phyloP scores from a whole-genome alignment of 495 filamentous ascomycete species.

The Aspergillus mulundensis region DNA sequence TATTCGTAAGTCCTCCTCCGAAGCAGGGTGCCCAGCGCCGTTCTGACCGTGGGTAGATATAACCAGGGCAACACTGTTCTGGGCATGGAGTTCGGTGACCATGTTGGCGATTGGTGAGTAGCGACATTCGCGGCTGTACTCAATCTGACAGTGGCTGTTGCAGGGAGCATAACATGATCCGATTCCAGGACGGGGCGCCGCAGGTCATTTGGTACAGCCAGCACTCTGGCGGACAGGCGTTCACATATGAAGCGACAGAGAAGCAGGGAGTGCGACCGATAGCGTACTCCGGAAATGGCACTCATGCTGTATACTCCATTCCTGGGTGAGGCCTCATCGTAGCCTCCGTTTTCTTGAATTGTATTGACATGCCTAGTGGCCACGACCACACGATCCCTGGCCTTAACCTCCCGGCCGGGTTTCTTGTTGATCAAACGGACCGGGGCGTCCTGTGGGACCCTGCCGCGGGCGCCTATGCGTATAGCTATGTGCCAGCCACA shows the following conservation, averaged over 20 bases:
- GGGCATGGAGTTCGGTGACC: slow-evolving; percentile 52
- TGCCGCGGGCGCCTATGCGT: slow-evolving; percentile 45
- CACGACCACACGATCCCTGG: slow-evolving; percentile 63
- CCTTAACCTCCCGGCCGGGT: slow-evolving; percentile 56
- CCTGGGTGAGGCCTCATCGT: slow-evolving; percentile 31
- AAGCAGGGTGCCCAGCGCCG: neutral
- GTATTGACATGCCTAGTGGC: slow-evolving; percentile 22
- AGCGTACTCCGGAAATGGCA: slow-evolving; percentile 52
- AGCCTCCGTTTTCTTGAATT: neutral
- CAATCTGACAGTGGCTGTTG: neutral
- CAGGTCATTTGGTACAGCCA: slow-evolving; percentile 60
- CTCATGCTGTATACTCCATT: slow-evolving; percentile 57
- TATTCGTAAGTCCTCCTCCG: slow-evolving; percentile 44
- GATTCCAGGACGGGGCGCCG: slow-evolving; percentile 56
- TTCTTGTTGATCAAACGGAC: slow-evolving; percentile 60
- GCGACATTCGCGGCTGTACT: neutral
- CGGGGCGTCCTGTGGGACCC: slow-evolving; percentile 54
- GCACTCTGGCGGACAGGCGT: slow-evolving; percentile 59
- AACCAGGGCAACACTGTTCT: slow-evolving; percentile 50
- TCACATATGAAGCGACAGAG: slow-evolving; percentile 52
- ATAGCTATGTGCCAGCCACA: slow-evolving; percentile 39
- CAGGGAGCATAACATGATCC: slow-evolving; percentile 65
- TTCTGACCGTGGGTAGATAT: slow-evolving; percentile 27
- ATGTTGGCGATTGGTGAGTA: slow-evolving; percentile 59
- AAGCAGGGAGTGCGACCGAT: slow-evolving; percentile 51